phyloP scores from a whole-genome alignment of 2,329 filamentous ascomycete genomes.

The Davidsoniella eucalypti region DNA sequence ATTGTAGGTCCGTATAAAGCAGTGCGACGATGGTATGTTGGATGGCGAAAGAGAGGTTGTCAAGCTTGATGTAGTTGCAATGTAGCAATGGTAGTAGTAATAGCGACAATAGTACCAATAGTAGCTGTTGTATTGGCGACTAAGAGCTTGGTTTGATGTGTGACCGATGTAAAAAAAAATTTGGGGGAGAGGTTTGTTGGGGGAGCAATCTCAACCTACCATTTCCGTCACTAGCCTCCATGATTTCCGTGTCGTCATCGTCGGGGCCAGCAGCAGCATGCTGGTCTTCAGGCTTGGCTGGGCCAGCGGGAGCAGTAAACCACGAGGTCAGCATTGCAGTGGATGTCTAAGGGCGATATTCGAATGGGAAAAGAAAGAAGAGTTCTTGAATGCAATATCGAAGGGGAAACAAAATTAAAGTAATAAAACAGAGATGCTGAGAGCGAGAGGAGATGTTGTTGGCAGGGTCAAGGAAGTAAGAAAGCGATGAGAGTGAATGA shows the following conservation, averaged over 20 bases:
- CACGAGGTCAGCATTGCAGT: slow-evolving; percentile 27
- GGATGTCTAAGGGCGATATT: background rate
- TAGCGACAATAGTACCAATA: too few relatives aligned
- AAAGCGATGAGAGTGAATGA: background rate
- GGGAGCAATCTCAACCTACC: slow-evolving; percentile 36
- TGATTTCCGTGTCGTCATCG: slow-evolving; percentile 57
- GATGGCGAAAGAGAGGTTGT: too few relatives aligned
- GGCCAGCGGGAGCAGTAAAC: slow-evolving; percentile 13
- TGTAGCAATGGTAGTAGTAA: too few relatives aligned
- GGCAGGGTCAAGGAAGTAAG: background rate
- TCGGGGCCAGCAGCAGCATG: slow-evolving; percentile 25
- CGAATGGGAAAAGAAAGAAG: background rate
- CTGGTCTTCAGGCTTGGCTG: slow-evolving; percentile 32
- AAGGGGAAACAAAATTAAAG: background rate
- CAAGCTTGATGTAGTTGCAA: too few relatives aligned
- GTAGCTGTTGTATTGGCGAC: too few relatives aligned
- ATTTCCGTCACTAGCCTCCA: slow-evolving; percentile 89
- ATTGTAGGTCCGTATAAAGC: too few relatives aligned
- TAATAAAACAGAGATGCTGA: background rate
- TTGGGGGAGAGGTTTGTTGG: background rate
- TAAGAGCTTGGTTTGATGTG: too few relatives aligned
- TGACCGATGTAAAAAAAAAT: too few relatives aligned
- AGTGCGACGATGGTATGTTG: too few relatives aligned
- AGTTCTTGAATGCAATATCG: background rate
- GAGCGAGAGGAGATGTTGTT: background rate